These are phyloP conservation scores for Leccinum truebloodii DNA, from an alignment of 768 basidiomycete species.

Conservation along the genomic window DNA sequence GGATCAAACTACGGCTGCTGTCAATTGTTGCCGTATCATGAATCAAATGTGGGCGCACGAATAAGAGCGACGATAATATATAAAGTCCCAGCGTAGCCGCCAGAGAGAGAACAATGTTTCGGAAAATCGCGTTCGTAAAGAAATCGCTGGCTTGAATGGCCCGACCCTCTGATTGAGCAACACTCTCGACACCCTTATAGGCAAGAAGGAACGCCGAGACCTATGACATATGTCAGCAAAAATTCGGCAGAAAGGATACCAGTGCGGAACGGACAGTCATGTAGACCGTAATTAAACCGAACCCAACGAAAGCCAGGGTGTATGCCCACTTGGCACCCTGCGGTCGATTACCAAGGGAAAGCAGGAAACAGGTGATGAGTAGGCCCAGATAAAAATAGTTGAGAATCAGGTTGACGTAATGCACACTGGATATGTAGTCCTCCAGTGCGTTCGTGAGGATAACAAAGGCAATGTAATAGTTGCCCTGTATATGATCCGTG, in stretches of 20 bases:
- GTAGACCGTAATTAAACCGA: slow-evolving; percentile 90
- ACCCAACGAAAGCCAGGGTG: slow-evolving; percentile 82
- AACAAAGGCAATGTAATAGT: slow-evolving; percentile 88
- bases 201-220: slow-evolving; percentile 80
- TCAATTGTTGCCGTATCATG: neutral
- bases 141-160: slow-evolving; percentile 56
- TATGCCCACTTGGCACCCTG: slow-evolving; percentile 90
- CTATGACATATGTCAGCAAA: slow-evolving; percentile 38
- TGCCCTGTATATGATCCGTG: slow-evolving; percentile 50
- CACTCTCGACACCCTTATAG: slow-evolving; percentile 70
- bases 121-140: slow-evolving; percentile 78
- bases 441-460: slow-evolving; percentile 79
- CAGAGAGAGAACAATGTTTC: slow-evolving; percentile 84
- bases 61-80: slow-evolving; percentile 76
- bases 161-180: slow-evolving; percentile 47
- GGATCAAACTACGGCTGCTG: slow-evolving; percentile 74
- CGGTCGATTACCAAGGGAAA: slow-evolving; percentile 88
- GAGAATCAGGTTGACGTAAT: slow-evolving; percentile 73
- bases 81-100: slow-evolving; percentile 90
- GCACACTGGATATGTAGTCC: slow-evolving; percentile 56
- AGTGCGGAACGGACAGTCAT: slow-evolving; percentile 72
- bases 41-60: slow-evolving; percentile 54
- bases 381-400: slow-evolving; percentile 88
- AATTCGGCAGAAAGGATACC: slow-evolving; percentile 5
- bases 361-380: slow-evolving; percentile 83